Evolutionary conservation across 2,329 filamentous ascomycete genomes (phyloP).

Genomic region (Mycocentrospora acerina): DNA sequence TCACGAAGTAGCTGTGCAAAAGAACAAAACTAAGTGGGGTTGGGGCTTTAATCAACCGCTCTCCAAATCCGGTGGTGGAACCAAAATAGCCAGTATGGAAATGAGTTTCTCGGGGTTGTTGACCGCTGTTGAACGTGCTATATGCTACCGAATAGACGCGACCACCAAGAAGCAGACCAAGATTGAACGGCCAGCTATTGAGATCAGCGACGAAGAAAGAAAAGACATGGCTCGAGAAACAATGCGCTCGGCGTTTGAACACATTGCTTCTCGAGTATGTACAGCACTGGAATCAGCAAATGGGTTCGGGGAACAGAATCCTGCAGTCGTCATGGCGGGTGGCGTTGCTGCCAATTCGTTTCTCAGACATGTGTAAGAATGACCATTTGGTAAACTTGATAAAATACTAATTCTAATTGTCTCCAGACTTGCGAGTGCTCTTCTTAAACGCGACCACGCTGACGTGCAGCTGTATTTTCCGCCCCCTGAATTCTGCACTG

Average conservation of each 20-base stretch:
- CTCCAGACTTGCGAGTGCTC: slow-evolving; percentile 50
- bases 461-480: slow-evolving; percentile 69
- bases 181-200: slow-evolving; percentile 29
- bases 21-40: slow-evolving; percentile 52
- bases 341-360: slow-evolving; percentile 87
- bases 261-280: slow-evolving; percentile 74
- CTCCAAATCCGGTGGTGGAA: slow-evolving; percentile 46
- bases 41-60: slow-evolving; percentile 74
- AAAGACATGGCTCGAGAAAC: slow-evolving; percentile 68
- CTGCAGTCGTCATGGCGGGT: slow-evolving; percentile 77
- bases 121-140: slow-evolving; percentile 63
- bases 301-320: slow-evolving; percentile 1
- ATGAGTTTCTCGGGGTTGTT: slow-evolving; percentile 68
- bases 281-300: slow-evolving; percentile 59
- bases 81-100: slow-evolving; percentile 33
- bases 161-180: slow-evolving; percentile 30
- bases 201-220: slow-evolving; percentile 62
- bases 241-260: slow-evolving; percentile 84
- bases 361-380: slow-evolving; percentile 63
- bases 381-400: slow-evolving; percentile 2
- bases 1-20: slow-evolving; percentile 60
- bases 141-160: slow-evolving; percentile 43
- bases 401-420: slow-evolving; percentile 3
- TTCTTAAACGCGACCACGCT: slow-evolving; percentile 67
- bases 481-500: slow-evolving; percentile 78